Conservation (phyloP, 139 green algal genomes). For the Tetradesmus obliquus region DNA sequence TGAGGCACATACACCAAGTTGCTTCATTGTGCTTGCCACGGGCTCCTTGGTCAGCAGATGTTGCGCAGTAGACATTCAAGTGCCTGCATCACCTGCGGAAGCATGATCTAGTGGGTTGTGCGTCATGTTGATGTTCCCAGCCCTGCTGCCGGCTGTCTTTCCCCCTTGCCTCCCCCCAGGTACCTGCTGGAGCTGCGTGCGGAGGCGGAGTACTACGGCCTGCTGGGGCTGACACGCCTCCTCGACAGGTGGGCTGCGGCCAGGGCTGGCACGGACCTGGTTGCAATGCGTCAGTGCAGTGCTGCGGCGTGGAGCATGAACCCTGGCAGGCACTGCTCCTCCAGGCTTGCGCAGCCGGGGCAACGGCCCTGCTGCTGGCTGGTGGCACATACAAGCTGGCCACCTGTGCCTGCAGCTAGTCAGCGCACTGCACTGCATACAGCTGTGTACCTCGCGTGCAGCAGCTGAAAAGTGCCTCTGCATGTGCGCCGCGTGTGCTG, state of each 20-base stretch:
- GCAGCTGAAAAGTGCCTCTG: no score
- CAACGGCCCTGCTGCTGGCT: background rate
- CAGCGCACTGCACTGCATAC: background rate
- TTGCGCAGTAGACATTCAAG: no score
- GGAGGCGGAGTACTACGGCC: constrained; percentile 81
- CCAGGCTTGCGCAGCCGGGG: background rate
- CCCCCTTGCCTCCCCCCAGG: constrained; percentile 33
- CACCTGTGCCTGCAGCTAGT: background rate
- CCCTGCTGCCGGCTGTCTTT: background rate
- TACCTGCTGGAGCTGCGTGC: constrained; percentile 77
- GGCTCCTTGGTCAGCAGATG: background rate
- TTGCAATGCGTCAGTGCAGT: background rate
- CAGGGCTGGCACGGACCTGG: background rate
- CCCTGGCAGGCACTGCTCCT: no score
- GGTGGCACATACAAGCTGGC: background rate
- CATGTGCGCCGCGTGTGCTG: background rate
- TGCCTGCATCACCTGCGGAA: no score
- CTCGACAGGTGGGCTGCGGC: constrained; percentile 67
- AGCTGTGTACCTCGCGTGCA: background rate
- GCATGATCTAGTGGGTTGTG: no score
- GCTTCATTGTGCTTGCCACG: background rate
- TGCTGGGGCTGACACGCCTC: constrained; percentile 63
- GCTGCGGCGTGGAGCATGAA: background rate
- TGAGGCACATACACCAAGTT: background rate
- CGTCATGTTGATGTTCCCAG: no score